phyloP scores from a whole-genome alignment of 1,284 basidiomycete genomes.

The Gomphus sp. region DNA sequence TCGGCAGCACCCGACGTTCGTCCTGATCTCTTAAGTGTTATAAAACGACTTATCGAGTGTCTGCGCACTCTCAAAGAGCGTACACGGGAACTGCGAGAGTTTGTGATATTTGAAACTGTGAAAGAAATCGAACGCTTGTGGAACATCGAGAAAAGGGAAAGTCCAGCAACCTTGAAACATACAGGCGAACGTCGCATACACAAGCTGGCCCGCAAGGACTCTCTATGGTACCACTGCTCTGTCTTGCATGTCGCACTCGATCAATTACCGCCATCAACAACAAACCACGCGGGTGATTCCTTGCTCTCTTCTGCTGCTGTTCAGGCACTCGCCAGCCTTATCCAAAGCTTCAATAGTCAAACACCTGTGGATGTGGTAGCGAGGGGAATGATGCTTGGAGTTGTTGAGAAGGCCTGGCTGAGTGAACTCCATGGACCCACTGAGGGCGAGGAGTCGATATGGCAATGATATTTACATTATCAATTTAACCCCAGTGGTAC shows the following conservation, averaged over 20 bases:
- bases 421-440: background rate
- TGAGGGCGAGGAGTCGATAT: background rate
- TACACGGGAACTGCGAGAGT: slow-evolving; percentile 9
- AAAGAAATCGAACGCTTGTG: slow-evolving; percentile 3
- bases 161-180: background rate
- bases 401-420: slow-evolving; percentile 36
- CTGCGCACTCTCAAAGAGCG: background rate
- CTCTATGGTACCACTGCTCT: slow-evolving; percentile 46
- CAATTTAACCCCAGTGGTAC: background rate
- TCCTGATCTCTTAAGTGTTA: background rate
- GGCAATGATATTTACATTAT: background rate
- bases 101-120: slow-evolving; percentile 6
- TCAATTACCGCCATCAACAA: slow-evolving; percentile 2
- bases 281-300: background rate
- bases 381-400: slow-evolving; percentile 39
- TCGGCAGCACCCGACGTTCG: background rate
- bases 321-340: background rate
- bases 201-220: slow-evolving; percentile 39
- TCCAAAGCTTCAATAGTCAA: slow-evolving; percentile 5
- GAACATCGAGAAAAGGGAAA: background rate
- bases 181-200: slow-evolving; percentile 19
- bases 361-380: slow-evolving; percentile 30
- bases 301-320: slow-evolving; percentile 1
- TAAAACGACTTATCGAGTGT: slow-evolving; percentile 3
- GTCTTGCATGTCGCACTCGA: slow-evolving; percentile 28